Evolutionary conservation across 148 eudicot genomes (phyloP).

Genomic region (Rhododendron mucronatum): DNA sequence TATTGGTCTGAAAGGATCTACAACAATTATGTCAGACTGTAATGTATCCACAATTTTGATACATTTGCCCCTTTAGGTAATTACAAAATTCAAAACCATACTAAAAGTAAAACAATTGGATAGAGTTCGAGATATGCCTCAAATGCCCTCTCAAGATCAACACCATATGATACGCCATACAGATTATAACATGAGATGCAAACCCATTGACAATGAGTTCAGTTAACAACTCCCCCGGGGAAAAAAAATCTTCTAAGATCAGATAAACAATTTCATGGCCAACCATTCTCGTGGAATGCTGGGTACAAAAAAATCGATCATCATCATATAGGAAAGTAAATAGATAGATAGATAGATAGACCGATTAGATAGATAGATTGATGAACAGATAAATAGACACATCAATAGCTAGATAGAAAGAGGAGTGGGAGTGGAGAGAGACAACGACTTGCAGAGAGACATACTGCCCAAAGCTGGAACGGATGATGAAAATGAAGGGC

Average conservation of each 20-base stretch:
- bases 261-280: neutral
- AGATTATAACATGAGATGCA: neutral
- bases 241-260: neutral
- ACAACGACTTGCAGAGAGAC: neutral
- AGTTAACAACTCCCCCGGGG: neutral
- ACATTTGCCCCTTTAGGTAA: neutral
- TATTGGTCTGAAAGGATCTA: neutral
- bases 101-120: too few relatives aligned
- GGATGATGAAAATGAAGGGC: neutral
- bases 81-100: neutral
- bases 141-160: neutral
- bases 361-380: neutral
- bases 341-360: neutral
- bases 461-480: neutral
- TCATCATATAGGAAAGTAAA: neutral
- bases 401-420: neutral
- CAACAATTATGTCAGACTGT: neutral
- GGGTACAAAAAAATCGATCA: neutral
- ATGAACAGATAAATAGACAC: neutral
- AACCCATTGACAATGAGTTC: neutral
- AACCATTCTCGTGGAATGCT: neutral
- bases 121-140: neutral
- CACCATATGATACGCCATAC: neutral
- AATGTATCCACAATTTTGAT: neutral
- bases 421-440: neutral